Evolutionary conservation across 208 protist genomes (phyloP), one percentile per base, ranked within the genome.

Genomic region (Crithidia fasciculata): DNA sequence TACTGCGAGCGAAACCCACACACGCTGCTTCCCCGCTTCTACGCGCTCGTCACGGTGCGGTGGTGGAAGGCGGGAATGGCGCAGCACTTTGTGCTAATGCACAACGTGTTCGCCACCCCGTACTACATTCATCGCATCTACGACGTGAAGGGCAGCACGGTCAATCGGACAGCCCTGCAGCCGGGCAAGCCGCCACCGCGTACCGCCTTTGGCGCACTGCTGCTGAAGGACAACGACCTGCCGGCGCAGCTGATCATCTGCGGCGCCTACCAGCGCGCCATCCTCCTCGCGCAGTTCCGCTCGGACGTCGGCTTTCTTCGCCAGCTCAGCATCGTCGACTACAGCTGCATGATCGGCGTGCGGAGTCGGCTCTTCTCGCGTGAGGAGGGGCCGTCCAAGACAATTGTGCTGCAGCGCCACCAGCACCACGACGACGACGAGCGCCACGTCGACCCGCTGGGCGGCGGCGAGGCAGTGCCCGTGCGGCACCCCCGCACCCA

Each of bases 311-410:
- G 41, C 45, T 96, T 98, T 65, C 77, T 98, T 16, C 74, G 82
- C 18, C 66, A 74, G 9, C 82, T 95, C 47, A 86, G 90, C 55
- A 92, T 98, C 63, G 95, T 98, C 3, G 96, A 98, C 82, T 98
- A 97, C 85, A 96, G 89, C 73, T 93, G 94, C 50, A 78, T 98
- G 81, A 90, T 98, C 53, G 96, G 96, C 28, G 82, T 98, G 44
- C 96, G 94, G 61, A 92, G 85, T 56, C 90, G 90, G 9, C 79
- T 95, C 67, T 90, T 92, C 72, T 79, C 85, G 4, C 58, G 79
- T 8, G 78, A 89, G 40, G 83, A 96, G 43, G 83, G 86, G 2
- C 85, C 89, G 8, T 90, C 89, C 4, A 83, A 82, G 58, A 94
- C 86, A 8, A 81, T 90, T 19, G 45, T 94, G 28, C 69, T 86